Evolutionary conservation across 768 basidiomycete species (phyloP), one percentile per base, ranked within the genome.

Genomic region (Hemileccinum impolitum): DNA sequence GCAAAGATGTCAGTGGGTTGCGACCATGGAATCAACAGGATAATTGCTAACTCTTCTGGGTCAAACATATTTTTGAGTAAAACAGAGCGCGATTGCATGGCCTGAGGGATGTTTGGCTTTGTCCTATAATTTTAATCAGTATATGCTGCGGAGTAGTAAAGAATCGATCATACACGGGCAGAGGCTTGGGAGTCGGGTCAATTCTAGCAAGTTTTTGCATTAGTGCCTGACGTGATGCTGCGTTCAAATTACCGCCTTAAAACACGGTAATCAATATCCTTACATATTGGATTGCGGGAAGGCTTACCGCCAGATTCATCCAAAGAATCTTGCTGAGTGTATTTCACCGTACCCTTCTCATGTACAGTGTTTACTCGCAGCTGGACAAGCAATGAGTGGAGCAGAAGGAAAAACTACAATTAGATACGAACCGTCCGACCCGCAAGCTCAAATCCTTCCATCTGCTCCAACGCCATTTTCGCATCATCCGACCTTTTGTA

Each of bases 121-220:
- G 78, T 73, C 49, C 90, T 93, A 53, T 31, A 34, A 32, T 54
- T 40, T 47, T 31, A 25, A 59, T 65, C 17, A 65, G 51, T 34
- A 39, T 4, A 43, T 21, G 11, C 19, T 19, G 38, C n/a, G 21
- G 36, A 34, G 31, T 31, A 39, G 18, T 4, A 36, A 47, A 28
- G 30, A 36, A 40, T 44, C 41, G 40, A 37, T 66, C 83, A 55
- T 70, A 91, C 89, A 80, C 67, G 21, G 83, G 79, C 60, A 82
- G 75, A 56, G 80, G 76, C 61, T 73, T 75, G 43, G 79, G 70
- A 43, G 83, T 69, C 39, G 80, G 75, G 62, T 91, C 89, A 72
- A 84, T 90, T 77, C 96, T 92, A 70, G 96, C 94, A 81, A 99
- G 90, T 84, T 98, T 99, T 75, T 94, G 92, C 96, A 99, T 99